phyloP scores from a whole-genome alignment of 345 rosid species.

The Melaleuca quinquenervia region DNA sequence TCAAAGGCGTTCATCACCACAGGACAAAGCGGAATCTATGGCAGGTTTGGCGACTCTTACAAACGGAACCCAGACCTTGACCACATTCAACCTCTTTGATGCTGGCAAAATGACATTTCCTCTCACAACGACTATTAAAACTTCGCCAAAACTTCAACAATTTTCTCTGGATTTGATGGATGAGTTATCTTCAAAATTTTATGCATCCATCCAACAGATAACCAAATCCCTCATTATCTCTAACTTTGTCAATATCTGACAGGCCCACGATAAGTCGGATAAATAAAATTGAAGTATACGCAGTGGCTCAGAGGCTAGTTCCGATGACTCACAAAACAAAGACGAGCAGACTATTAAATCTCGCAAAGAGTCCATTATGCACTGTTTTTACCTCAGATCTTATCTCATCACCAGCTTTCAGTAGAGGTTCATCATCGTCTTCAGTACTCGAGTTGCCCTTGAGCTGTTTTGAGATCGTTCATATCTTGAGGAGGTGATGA shows the following conservation, averaged over 20 bases:
- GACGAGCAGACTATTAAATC: conserved; percentile 41
- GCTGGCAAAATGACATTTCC: conserved; percentile 71
- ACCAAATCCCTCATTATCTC: conserved; percentile 71
- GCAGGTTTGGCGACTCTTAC: conserved; percentile 55
- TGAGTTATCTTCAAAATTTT: conserved; percentile 37
- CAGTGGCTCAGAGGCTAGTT: neutral
- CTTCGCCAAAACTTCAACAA: conserved; percentile 58
- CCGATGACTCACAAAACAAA: conserved; percentile 15
- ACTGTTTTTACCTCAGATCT: conserved; percentile 56
- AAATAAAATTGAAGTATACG: conserved; percentile 33
- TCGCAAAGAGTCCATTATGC: conserved; percentile 34
- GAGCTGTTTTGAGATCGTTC: conserved; percentile 55
- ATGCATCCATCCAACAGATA: conserved; percentile 53
- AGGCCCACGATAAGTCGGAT: conserved; percentile 62
- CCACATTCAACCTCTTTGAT: conserved; percentile 46
- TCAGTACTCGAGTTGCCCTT: conserved; percentile 86
- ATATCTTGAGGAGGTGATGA: conserved; percentile 43
- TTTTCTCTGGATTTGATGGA: conserved; percentile 23
- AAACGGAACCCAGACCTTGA: conserved; percentile 86
- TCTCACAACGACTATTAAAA: conserved; percentile 63
- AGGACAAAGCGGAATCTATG: conserved; percentile 25
- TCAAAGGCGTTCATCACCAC: conserved; percentile 19
- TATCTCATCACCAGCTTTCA: conserved; percentile 43
- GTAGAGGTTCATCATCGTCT: conserved; percentile 79
- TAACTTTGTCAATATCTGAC: conserved; percentile 60